Evolutionary conservation across 352 stramenopile genomes (phyloP).

Genomic region (Blastocystis sp.): DNA sequence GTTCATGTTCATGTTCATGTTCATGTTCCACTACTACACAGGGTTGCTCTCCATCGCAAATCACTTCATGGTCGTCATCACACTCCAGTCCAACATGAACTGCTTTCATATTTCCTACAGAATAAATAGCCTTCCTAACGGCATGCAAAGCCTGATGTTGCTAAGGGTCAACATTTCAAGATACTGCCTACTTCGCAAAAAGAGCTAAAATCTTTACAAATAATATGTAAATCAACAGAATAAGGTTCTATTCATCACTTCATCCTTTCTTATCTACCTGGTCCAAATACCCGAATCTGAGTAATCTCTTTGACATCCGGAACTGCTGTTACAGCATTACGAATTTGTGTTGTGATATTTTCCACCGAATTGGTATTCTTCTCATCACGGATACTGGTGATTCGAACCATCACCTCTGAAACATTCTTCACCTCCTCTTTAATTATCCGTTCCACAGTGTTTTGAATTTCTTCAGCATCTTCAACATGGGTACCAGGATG

Average conservation of each 20-base stretch:
- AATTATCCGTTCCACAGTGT: constrained; percentile 72
- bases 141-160: constrained; percentile 12
- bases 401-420: constrained; percentile 78
- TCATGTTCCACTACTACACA: background rate
- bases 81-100: constrained; percentile 27
- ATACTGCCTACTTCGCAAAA: background rate
- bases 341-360: constrained; percentile 4
- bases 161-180: background rate
- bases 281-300: constrained; percentile 37
- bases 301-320: constrained; percentile 7
- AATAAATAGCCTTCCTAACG: background rate
- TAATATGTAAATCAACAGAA: constrained; percentile 25
- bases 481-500: constrained; percentile 63
- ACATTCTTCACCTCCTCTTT: constrained; percentile 72
- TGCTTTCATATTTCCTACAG: background rate
- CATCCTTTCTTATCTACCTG: background rate
- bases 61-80: constrained; percentile 8
- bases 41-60: constrained; percentile 15
- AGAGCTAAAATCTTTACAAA: constrained; percentile 28
- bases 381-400: constrained; percentile 61
- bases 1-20: background rate
- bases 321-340: background rate
- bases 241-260: constrained; percentile 2
- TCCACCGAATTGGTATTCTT: background rate
- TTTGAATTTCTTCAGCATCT: constrained; percentile 68